Base-by-base conservation (phyloP, 2,329 filamentous ascomycete genomes). In the Ascochyta viciae-villosae region DNA sequence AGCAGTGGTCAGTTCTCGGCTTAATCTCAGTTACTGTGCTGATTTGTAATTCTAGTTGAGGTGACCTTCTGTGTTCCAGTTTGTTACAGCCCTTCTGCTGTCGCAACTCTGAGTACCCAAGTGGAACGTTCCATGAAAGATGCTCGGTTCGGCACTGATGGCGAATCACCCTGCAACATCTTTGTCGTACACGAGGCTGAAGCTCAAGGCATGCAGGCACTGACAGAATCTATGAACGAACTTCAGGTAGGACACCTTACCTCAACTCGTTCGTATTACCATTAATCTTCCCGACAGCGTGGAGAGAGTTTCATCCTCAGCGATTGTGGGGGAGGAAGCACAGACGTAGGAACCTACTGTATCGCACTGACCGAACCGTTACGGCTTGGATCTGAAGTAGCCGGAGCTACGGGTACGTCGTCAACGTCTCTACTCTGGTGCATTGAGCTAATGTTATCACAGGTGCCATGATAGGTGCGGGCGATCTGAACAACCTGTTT, bases 181-280 rank as follows among this genome's bases (percentile, higher is more conserved):
- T 65, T 66, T 19, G 50, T 65, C 39, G 61, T 63, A 0, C 57
- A 64, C 19, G 63, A 67, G 42, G 57, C 63, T 10, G 64, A 67
- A 39, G 63, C 64, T 1, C 55, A 59, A 7, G 64, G 61, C 9
- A 60, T 46, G 19, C 31, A 58, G 15, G 57, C 52, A 1, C 40
- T 64, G 2, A 41, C 7, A 1, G 24, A 49, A 13, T 22, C 19
- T 0, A 19, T 39, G 13, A 49, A 54, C n/a, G 34, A 49, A 19
- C 27, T 54, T 1, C 31, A 49, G 38, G 51, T 50, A 8, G 23
- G 34, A 3, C 37, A 23, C 29, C 15, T 12, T 33, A 9, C 9
- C 19, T n/a, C 7, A 15, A 13, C 6, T 23, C 22, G 16, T 6
- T 9, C 12, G 6, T 29, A 6, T 12, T 45, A n/a, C 8, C 23